A percentile compares a stretch with the other conserved stretches of the same genome.
Conservation (phyloP, 2,329 filamentous ascomycete species). For the Paecilomyces sp. region DNA sequence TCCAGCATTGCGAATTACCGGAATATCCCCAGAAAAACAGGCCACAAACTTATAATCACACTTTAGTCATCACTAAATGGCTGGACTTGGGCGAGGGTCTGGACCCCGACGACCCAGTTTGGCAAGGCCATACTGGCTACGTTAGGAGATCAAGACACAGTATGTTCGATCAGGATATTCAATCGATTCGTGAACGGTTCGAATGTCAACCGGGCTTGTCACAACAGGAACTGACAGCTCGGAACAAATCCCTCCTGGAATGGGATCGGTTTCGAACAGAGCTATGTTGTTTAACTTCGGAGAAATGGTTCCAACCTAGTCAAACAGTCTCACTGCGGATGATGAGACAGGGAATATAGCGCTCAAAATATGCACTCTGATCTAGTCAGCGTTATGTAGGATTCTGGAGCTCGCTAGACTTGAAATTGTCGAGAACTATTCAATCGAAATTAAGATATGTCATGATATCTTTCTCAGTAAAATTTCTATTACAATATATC, state of each 20-base stretch:
- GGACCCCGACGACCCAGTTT: background rate
- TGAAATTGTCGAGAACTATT: too few relatives aligned
- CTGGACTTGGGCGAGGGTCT: slow-evolving; percentile 1
- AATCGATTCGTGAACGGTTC: background rate
- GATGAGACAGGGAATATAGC: too few relatives aligned
- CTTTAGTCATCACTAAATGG: slow-evolving; percentile 3
- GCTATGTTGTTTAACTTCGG: background rate
- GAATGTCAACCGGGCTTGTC: background rate
- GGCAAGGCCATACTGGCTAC: background rate
- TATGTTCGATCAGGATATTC: background rate
- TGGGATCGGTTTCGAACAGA: background rate
- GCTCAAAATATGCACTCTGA: too few relatives aligned
- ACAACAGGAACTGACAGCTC: slow-evolving; percentile 1
- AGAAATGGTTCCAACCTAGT: background rate
- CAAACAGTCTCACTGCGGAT: too few relatives aligned
- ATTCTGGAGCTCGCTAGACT: too few relatives aligned
- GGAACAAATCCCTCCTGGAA: background rate
- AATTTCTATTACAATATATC: too few relatives aligned
- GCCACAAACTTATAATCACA: too few relatives aligned
- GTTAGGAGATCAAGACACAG: background rate
- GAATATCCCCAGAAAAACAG: too few relatives aligned
- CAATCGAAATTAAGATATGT: too few relatives aligned
- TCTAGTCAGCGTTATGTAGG: too few relatives aligned
- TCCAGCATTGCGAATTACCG: background rate
- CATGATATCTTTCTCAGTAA: too few relatives aligned